These are phyloP conservation scores for Cytospora piceicola DNA, from an alignment of 2,329 filamentous ascomycete species.

Conservation along the genomic window DNA sequence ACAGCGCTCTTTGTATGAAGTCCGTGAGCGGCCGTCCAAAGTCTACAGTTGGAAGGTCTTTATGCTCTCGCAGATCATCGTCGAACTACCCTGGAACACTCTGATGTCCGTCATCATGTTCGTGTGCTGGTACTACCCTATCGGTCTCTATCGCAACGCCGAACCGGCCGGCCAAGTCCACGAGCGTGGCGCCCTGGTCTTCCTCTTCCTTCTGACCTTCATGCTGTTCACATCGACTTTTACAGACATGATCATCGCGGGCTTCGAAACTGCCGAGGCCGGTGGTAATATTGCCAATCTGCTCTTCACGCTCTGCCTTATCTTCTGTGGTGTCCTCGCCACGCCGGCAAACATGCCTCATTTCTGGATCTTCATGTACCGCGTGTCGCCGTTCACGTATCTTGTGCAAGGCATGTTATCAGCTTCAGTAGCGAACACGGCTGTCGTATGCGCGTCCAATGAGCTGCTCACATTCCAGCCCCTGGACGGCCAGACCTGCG, in stretches of 20 bases:
- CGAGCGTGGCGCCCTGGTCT: conserved; percentile 67
- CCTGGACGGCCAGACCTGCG: conserved; percentile 56
- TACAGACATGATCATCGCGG: conserved; percentile 65
- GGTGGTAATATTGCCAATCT: conserved; percentile 70
- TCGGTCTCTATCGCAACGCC: conserved; percentile 66
- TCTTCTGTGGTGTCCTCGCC: conserved; percentile 70
- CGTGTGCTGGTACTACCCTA: conserved; percentile 72
- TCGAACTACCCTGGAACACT: conserved; percentile 73
- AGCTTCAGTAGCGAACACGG: conserved; percentile 63
- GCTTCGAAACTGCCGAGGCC: conserved; percentile 66
- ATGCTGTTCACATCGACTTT: conserved; percentile 71
- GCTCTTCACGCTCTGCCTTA: conserved; percentile 64
- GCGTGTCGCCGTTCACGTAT: conserved; percentile 74
- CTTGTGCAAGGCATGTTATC: conserved; percentile 68
- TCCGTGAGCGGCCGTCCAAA: conserved; percentile 70
- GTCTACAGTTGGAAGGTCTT: conserved; percentile 72
- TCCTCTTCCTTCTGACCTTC: conserved; percentile 68
- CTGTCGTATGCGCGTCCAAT: conserved; percentile 63
- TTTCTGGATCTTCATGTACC: conserved; percentile 78
- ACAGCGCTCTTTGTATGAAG: conserved; percentile 70
- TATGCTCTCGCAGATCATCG: conserved; percentile 67
- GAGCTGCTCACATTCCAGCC: conserved; percentile 69
- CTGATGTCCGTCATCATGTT: conserved; percentile 67
- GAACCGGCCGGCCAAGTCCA: conserved; percentile 52
- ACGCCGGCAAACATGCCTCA: conserved; percentile 60